Base-by-base conservation (phyloP, 768 basidiomycete species). In the Boletus fagicola region DNA sequence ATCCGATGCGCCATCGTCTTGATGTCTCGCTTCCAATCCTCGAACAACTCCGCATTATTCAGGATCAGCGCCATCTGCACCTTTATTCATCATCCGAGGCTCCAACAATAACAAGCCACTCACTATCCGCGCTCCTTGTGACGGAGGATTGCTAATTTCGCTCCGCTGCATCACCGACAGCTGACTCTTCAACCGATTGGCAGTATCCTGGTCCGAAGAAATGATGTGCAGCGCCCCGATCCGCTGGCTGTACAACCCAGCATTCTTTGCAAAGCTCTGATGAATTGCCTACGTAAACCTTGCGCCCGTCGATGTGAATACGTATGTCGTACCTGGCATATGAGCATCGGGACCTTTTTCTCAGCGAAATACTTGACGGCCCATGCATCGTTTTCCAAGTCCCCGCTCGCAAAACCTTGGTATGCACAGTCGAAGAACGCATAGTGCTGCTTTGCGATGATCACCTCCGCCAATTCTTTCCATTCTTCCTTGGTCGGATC, bases 201-300 rank as follows among this genome's bases (percentile, higher is more conserved):
- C 88, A 48, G 88, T 80, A 46, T 91, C 92, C 65, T 79, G 71
- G 59, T 77, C 74, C 39, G 79, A 72, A 10, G 86, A 79, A 35
- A 97, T 81, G 52, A 98, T 71, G 73, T 97, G 94, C 59, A 98
- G 77, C n/a, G 94, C 94, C 20, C 95, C 95, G 44, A 96, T 83
- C 12, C 95, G 92, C 75, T 98, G 94, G 24, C 92, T 89, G 70
- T 98, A 98, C 71, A 98, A 70, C 20, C 95, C 96, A 28, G 94
- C 94, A 68, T 96, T 96, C 80, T 96, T 95, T 31, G 97, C 96
- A 75, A 97, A 99, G 71, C 92, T 94, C 90, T 98, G 76, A 51
- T 35, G 35, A 8, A 24, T 53, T 1, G 16, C 20, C 33, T 33
- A 44, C 44, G 55, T 73, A 12, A 72, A 43, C 42, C 12, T 12